Evolutionary conservation across 192 early-diverging fungal genomes (phyloP), one percentile per base, ranked within the genome.

Genomic region (Coemansia reversa): DNA sequence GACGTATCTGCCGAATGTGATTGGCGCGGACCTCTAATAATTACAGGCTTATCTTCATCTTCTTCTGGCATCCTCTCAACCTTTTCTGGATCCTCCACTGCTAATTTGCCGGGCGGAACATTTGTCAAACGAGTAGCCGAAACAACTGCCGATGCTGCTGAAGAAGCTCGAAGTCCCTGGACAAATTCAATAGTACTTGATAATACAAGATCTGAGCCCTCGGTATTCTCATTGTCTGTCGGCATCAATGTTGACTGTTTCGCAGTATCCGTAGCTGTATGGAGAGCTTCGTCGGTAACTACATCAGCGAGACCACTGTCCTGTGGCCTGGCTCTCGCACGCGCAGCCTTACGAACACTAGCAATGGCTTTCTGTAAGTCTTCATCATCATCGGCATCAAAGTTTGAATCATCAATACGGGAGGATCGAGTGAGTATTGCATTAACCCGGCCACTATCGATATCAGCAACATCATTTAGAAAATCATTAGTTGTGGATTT

Each of bases 151-250:
- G 70, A 45, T 0, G 71, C 27, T 1, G 84, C 70, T 2, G 56
- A 32, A 12, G 70, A 45, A 0, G 71, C 65, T 18, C 75, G 60
- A 0, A 92, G 76, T 4, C 75, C 83, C 47, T 86, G 85, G 3
- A 95, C 91, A 84, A 97, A 97, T 72, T 97, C 95, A 9, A 91
- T 87, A 11, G 90, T 93, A 62, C 92, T 91, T 0, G 92, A 92
- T 11, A 97, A 81, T n/a, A 92, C 84, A n/a, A 93, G 62, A 4
- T 81, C 84, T 0, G 60, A 7, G n/a, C 27, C 50, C 0, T 30
- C 42, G 3, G 6, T 30, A 4, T 50, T 75, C n/a, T 66, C 60
- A 7, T 33, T 55, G 0, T 8, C 22, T 35, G n/a, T 18, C 35
- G 16, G 11, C 16, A 12, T 28, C 39, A 47, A 7, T 16, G 58